Percentiles rank a stretch among this genome's conserved stretches.
These are phyloP conservation scores for Boletellus deceptivus DNA, from an alignment of 1,284 basidiomycete species.

Conservation along the genomic window DNA sequence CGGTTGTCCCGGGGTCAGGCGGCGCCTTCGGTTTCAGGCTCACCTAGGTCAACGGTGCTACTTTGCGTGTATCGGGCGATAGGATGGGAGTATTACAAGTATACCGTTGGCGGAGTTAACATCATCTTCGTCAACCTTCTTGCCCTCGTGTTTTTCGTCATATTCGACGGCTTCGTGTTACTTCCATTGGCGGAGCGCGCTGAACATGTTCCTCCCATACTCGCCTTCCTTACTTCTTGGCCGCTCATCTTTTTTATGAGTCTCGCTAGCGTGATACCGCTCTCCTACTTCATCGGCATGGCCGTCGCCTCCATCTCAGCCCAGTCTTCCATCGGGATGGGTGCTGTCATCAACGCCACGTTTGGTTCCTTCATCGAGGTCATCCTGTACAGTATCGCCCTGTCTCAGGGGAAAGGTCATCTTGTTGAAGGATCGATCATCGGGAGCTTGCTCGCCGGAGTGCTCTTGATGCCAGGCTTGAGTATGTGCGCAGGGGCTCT, in stretches of 20 bases:
- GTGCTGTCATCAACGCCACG: constrained; percentile 98
- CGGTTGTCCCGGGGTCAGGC: constrained; percentile 69
- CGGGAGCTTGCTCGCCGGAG: constrained; percentile 91
- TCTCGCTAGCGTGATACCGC: constrained; percentile 90
- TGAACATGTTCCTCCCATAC: constrained; percentile 62
- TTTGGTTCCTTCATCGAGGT: constrained; percentile 99
- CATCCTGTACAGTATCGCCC: constrained; percentile 87
- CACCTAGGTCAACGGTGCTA: constrained; percentile 78
- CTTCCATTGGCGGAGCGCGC: constrained; percentile 65
- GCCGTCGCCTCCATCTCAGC: constrained; percentile 98
- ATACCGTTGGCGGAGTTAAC: constrained; percentile 98
- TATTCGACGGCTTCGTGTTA: constrained; percentile 89
- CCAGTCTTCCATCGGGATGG: constrained; percentile 98
- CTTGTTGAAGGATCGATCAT: constrained; percentile 98
- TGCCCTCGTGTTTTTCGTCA: constrained; percentile 92
- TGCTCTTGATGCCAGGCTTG: constrained; percentile 94
- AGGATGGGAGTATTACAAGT: constrained; percentile 97
- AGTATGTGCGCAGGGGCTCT: constrained; percentile 97
- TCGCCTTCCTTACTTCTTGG: constrained; percentile 72
- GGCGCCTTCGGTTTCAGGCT: constrained; percentile 65
- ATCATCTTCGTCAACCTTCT: constrained; percentile 97
- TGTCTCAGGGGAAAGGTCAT: constrained; percentile 87
- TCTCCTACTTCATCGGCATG: constrained; percentile 99
- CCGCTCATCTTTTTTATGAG: constrained; percentile 84
- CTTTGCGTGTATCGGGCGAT: constrained; percentile 94